Percentiles rank a stretch among this genome's conserved stretches.
Conservation (phyloP, 106 monocot species). For the Allium sativum region DNA sequence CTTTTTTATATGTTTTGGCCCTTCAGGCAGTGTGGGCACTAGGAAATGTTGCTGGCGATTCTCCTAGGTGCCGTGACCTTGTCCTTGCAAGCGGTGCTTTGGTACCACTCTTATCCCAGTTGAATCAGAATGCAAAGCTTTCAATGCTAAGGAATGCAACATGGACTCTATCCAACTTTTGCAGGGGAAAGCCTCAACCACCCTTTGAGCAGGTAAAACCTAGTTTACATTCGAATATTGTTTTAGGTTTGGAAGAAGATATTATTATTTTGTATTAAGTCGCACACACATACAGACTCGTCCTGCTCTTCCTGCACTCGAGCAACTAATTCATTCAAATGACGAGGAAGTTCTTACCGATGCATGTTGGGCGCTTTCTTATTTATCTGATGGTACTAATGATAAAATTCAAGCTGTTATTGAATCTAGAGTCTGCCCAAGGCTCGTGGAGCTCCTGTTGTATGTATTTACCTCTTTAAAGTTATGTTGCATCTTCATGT, state of each 20-base stretch:
- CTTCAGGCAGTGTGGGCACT: conserved; percentile 55
- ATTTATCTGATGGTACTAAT: conserved; percentile 46
- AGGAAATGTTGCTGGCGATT: conserved; percentile 79
- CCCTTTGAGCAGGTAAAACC: conserved; percentile 40
- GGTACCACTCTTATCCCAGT: conserved; percentile 31
- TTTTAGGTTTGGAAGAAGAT: too few relatives aligned
- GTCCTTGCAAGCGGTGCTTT: conserved; percentile 43
- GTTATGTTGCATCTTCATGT: not conserved
- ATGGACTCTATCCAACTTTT: conserved; percentile 70
- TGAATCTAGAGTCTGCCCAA: conserved; percentile 32
- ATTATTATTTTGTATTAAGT: too few relatives aligned
- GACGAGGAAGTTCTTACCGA: conserved; percentile 46
- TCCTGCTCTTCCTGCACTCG: conserved; percentile 35
- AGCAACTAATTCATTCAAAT: conserved; percentile 37
- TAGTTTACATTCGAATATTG: too few relatives aligned
- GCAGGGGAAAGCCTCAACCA: conserved; percentile 58
- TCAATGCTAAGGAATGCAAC: conserved; percentile 81
- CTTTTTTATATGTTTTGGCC: too few relatives aligned
- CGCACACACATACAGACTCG: not conserved
- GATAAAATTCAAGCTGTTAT: conserved; percentile 49
- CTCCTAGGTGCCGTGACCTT: conserved; percentile 48
- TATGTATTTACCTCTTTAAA: conserved; percentile 5
- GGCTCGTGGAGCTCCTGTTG: conserved; percentile 42
- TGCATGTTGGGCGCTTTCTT: conserved; percentile 43
- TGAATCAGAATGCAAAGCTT: conserved; percentile 58